A percentile compares a stretch with the other conserved stretches of the same genome.
Evolutionary conservation across 805 yeast genomes (phyloP).

Genomic region (Lachancea fermentati): DNA sequence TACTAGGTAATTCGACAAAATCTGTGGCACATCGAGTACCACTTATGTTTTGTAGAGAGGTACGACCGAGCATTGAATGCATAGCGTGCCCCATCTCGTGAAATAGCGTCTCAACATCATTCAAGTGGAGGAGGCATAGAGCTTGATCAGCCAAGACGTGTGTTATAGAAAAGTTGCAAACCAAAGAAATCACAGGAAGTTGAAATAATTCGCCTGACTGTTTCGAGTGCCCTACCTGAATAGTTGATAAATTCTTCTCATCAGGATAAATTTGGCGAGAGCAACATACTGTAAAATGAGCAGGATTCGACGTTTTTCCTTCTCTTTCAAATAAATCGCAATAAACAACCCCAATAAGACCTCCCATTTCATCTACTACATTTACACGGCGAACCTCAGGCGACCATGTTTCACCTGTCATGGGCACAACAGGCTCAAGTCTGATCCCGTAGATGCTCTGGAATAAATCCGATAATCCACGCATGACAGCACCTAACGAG

Average conservation of each 20-base stretch:
- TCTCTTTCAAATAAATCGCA: conserved; percentile 79
- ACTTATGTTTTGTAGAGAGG: conserved; percentile 81
- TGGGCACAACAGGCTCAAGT: conserved; percentile 58
- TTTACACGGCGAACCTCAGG: conserved; percentile 76
- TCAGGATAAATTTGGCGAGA: conserved; percentile 69
- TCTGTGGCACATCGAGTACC: conserved; percentile 96
- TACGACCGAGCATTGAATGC: conserved; percentile 94
- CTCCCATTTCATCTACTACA: conserved; percentile 60
- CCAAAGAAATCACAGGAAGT: conserved; percentile 82
- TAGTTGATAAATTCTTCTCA: conserved; percentile 38
- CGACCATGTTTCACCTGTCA: conserved; percentile 82
- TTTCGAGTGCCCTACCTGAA: conserved; percentile 33
- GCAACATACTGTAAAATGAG: conserved; percentile 93
- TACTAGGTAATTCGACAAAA: conserved; percentile 94
- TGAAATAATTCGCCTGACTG: conserved; percentile 50
- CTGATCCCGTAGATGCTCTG: conserved; percentile 68
- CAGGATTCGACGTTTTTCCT: conserved; percentile 77
- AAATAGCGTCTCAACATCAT: conserved; percentile 88
- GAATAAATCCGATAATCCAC: conserved; percentile 73
- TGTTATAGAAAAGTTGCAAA: conserved; percentile 66
- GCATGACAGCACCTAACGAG: conserved; percentile 79
- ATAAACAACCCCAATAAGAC: conserved; percentile 73
- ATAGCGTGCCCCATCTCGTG: conserved; percentile 99
- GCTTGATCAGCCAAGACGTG: conserved; percentile 32
- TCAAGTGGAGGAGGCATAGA: conserved; percentile 57